These are phyloP conservation scores for Aurantiochytrium sp. DNA, from an alignment of 108 stramenopile genomes.

Conservation along the genomic window DNA sequence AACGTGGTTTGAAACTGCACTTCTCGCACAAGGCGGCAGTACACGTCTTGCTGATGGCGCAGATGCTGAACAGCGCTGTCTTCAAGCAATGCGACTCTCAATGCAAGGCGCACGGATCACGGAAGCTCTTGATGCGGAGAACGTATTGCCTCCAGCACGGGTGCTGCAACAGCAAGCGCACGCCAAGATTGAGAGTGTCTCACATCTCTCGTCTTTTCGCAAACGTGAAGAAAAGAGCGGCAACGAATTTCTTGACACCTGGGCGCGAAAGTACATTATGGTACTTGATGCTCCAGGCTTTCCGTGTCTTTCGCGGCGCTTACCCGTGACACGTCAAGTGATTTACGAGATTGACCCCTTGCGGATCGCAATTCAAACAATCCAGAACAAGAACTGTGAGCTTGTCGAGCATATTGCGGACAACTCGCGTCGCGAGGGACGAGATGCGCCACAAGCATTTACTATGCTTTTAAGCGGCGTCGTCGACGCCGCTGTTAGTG, in stretches of 20 bases:
- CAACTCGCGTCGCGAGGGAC: not conserved
- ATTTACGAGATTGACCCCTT: not conserved
- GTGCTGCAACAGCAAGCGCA: not conserved
- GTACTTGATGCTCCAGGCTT: not conserved
- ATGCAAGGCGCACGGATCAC: no score
- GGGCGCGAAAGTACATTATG: not conserved
- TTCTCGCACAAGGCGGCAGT: not conserved
- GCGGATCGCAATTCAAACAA: not conserved
- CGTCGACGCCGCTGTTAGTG: not conserved
- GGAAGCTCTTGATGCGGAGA: no score
- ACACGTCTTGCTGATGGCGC: not conserved
- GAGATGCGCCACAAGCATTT: not conserved
- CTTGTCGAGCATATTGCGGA: not conserved
- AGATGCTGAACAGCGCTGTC: not conserved
- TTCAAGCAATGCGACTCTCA: not conserved
- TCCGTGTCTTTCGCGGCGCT: not conserved
- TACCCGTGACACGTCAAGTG: not conserved
- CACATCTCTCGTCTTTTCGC: not conserved
- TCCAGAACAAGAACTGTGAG: not conserved
- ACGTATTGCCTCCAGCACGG: not conserved
- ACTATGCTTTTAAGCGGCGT: not conserved
- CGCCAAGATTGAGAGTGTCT: not conserved
- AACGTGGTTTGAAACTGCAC: not conserved
- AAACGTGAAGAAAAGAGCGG: not conserved
- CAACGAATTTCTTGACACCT: not conserved